phyloP scores from a whole-genome alignment of 2,329 filamentous ascomycete species.

The Mollisia scopiformis region DNA sequence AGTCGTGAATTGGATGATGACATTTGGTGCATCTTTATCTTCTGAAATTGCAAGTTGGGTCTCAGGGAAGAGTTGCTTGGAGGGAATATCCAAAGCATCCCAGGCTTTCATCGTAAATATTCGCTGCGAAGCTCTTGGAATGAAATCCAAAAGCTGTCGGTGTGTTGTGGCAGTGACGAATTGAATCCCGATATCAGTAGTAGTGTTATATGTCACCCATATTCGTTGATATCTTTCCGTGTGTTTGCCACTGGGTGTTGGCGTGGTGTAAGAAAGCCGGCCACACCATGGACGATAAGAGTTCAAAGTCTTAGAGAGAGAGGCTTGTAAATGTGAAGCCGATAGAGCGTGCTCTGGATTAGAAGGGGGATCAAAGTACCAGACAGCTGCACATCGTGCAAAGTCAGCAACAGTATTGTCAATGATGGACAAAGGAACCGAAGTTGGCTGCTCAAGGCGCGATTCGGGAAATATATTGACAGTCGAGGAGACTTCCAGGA shows the following conservation, averaged over 20 bases:
- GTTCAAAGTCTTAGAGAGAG: constrained; percentile 41
- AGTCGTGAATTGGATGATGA: constrained; percentile 43
- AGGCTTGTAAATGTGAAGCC: constrained; percentile 21
- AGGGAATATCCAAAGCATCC: constrained; percentile 40
- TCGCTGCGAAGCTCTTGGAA: constrained; percentile 33
- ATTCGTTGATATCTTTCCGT: constrained; percentile 40
- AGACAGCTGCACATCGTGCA: constrained; percentile 44
- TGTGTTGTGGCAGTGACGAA: constrained; percentile 39
- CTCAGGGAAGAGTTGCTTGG: constrained; percentile 38
- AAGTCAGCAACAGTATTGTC: constrained; percentile 48
- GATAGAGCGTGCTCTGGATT: constrained; percentile 13
- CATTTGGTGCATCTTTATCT: constrained; percentile 26
- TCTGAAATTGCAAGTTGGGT: constrained; percentile 39
- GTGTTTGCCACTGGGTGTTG: constrained; percentile 31
- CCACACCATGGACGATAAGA: constrained; percentile 48
- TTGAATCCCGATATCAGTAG: constrained; percentile 46
- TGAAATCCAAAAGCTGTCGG: constrained; percentile 34
- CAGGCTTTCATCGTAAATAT: constrained; percentile 35
- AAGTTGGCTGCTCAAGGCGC: constrained; percentile 7
- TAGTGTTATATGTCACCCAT: constrained; percentile 40
- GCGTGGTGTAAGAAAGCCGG: constrained; percentile 41
- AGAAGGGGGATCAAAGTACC: constrained; percentile 43
- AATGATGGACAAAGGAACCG: constrained; percentile 42
- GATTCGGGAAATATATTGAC: constrained; percentile 23
- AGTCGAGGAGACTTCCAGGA: constrained; percentile 25